These are phyloP conservation scores for Pulveroboletus sp. DNA, from an alignment of 768 basidiomycete species.

Conservation along the genomic window DNA sequence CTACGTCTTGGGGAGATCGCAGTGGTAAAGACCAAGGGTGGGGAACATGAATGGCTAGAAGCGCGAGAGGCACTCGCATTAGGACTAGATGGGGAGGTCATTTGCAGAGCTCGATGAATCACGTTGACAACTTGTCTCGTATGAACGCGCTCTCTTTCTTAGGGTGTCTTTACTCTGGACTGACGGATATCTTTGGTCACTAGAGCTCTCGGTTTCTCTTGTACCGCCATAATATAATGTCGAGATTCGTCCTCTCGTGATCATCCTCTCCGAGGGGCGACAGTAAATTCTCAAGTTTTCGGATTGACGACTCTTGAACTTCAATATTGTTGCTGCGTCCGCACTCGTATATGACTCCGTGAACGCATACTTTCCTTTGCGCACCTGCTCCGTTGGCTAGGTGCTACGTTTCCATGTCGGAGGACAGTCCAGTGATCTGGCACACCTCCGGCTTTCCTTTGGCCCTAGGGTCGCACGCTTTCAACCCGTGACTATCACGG, in stretches of 20 bases:
- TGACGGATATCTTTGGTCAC: not conserved
- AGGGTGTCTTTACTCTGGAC: not conserved
- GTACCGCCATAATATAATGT: not conserved
- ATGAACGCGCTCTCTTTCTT: not conserved
- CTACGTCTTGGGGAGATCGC: slow-evolving; percentile 92
- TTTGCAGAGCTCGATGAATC: slow-evolving; percentile 68
- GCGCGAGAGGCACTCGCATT: slow-evolving; percentile 85
- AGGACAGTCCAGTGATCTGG: too few relatives aligned
- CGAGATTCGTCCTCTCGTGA: not conserved
- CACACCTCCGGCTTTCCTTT: not conserved
- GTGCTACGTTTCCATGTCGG: not conserved
- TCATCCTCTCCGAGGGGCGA: not conserved
- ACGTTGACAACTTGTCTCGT: not conserved
- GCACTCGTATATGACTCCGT: not conserved
- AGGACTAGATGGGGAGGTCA: slow-evolving; percentile 76
- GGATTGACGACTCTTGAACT: not conserved
- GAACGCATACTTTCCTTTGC: not conserved
- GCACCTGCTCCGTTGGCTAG: not conserved
- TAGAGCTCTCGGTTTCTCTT: not conserved
- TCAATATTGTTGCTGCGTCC: too few relatives aligned
- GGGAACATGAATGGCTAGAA: slow-evolving; percentile 82
- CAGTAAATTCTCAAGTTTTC: not conserved
- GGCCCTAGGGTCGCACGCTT: not conserved
- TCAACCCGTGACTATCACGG: not conserved
- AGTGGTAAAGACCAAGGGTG: slow-evolving; percentile 67